Evolutionary conservation across 1,284 basidiomycete species (phyloP), one percentile per base, ranked within the genome.

Genomic region (Marasmius sp.): DNA sequence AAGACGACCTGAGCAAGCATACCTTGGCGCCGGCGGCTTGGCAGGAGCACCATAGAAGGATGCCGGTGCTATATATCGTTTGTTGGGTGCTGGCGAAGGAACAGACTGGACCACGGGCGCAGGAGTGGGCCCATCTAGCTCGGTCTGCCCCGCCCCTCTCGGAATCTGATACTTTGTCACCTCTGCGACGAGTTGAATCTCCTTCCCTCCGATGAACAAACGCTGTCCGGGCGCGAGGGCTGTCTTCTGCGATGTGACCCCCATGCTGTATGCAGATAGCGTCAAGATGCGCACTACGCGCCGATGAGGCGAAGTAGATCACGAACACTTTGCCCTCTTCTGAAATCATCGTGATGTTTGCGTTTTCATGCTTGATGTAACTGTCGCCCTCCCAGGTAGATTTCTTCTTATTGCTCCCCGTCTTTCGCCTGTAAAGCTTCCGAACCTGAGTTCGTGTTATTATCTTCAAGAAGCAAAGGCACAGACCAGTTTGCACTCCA

Each of bases 361-460:
- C 79, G 7, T 76, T 80, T 45, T 74, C 71, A 43, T 79, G 75
- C 27, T 83, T 82, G 14, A 92, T 75, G 68, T 81, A 90, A 4
- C 83, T 88, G 67, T 91, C 89, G 3, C 90, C 92, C 67, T 95
- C 93, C 94, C 94, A 96, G 1, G 89, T 94, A 73, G 94, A 94
- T 71, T 95, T 86, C 76, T 95, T 96, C 73, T 84, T 89, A 22
- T 78, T 79, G 69, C 92, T 89, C 33, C 61, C 62, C 7, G 86
- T 87, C 68, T 89, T 92, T 27, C 94, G 82, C 91, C 91, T 92
- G 60, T 9, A 48, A 37, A 16, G n/a, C 60, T 61, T 20, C 57
- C 64, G 64, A 65, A 56, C 22, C 57, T 41, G 7, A 4, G 59
- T 41, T 37, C 49, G 56, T 63, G 59, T 54, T 38, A 18, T 16